Evolutionary conservation across 2,329 filamentous ascomycete genomes (phyloP).

Genomic region (Lecanoromycetidae sp.): DNA sequence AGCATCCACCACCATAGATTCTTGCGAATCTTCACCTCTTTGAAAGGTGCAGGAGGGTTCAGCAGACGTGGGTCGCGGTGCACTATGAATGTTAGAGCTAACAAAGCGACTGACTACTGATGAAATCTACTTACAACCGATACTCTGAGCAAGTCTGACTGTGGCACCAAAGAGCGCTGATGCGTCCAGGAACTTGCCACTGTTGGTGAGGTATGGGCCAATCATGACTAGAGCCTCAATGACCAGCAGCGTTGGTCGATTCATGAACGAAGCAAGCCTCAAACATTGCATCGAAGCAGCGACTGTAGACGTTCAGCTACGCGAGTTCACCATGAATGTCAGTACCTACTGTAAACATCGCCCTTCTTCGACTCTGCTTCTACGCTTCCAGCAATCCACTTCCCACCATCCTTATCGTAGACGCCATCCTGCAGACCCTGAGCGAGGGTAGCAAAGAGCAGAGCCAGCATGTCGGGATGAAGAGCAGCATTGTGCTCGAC

Average conservation of each 20-base stretch:
- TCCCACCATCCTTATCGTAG: slow-evolving; percentile 30
- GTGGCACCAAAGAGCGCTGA: slow-evolving; percentile 40
- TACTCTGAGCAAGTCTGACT: slow-evolving; percentile 37
- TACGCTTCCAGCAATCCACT: slow-evolving; percentile 29
- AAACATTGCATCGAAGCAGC: slow-evolving; percentile 41
- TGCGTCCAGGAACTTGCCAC: slow-evolving; percentile 38
- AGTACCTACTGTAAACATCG: slow-evolving; percentile 35
- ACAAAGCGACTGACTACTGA: neutral
- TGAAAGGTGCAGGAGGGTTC: slow-evolving; percentile 31
- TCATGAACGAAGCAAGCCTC: slow-evolving; percentile 37
- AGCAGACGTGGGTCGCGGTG: slow-evolving; percentile 37
- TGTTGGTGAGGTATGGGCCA: slow-evolving; percentile 38
- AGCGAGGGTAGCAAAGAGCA: slow-evolving; percentile 37
- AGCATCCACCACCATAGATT: slow-evolving; percentile 42
- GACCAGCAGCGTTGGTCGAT: slow-evolving; percentile 34
- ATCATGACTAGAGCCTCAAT: slow-evolving; percentile 39
- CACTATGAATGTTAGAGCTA: slow-evolving; percentile 19
- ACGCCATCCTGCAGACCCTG: slow-evolving; percentile 36
- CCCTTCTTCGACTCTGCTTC: slow-evolving; percentile 27
- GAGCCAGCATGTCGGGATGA: slow-evolving; percentile 37
- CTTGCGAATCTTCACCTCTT: slow-evolving; percentile 32
- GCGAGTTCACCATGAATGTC: neutral
- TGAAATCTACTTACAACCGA: slow-evolving; percentile 26
- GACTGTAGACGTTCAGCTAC: slow-evolving; percentile 26
- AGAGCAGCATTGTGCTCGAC: slow-evolving; percentile 31